Base-by-base conservation (phyloP, 768 basidiomycete genomes). In the Melanogaster broomeanus region DNA sequence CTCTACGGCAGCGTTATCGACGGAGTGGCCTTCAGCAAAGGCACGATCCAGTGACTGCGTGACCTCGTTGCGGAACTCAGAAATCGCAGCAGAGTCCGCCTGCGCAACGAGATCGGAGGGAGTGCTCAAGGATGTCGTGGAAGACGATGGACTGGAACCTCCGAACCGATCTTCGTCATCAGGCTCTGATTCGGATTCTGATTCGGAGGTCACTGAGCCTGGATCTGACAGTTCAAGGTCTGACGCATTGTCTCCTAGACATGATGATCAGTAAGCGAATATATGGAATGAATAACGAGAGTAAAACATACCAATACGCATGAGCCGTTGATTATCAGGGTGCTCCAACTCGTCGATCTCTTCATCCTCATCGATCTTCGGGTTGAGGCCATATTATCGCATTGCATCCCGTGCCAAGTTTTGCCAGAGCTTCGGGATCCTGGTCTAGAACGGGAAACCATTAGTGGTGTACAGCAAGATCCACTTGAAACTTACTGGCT, bases 1-100 rank as follows among this genome's bases (percentile, higher is more conserved):
- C 66, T 98, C 96, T 55, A 98, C 88, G 1, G 90, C 79, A 2
- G 94, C 93, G 67, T 97, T 93, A 59, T 96, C 93, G 41, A 96
- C 86, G 11, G 86, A 87, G 72, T 97, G 94, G 3, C 81, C 87
- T 70, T 99, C 96, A 9, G 85, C 78, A 68, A 96, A 95, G 22
- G 95, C 95, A 53, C 96, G 87, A 49, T 92, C 90, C 44, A 99
- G 80, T 18, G 93, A 93, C 55, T 87, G 86, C n/a, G 73, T 73
- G 46, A 89, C 90, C 63, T 94, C 93, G 27, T 72, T 74, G 38
- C 69, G 76, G 73, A 95, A 96, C 62, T 95, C 92, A 40, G 74
- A 71, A 47, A 87, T 80, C 1, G 76, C 78, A 57, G 76, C 76
- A 12, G 73, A 64, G 35, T 71, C 73, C 13, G 68, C 63, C 33